Conservation (phyloP, 495 filamentous ascomycete species). For the Choiromyces venosus region DNA sequence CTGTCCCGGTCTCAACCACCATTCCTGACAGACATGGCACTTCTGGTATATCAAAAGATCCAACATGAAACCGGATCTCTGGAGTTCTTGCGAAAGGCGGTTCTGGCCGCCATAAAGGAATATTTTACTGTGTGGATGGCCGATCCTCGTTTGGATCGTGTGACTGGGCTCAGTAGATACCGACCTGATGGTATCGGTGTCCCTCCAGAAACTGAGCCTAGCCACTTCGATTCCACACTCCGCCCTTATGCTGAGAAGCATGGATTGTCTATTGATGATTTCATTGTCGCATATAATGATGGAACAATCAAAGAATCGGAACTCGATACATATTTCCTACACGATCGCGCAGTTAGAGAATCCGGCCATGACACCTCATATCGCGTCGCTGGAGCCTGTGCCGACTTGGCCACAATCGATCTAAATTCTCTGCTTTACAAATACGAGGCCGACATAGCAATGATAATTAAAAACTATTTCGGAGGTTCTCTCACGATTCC, state of each 20-base stretch:
- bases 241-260: conserved; percentile 82
- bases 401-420: conserved; percentile 86
- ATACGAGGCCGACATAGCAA: conserved; percentile 86
- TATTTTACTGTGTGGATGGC: conserved; percentile 88
- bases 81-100: conserved; percentile 71
- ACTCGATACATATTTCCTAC: conserved; percentile 88
- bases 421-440: conserved; percentile 92
- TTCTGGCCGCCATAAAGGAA: conserved; percentile 91
- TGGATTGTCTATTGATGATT: conserved; percentile 69
- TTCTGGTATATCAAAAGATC: conserved; percentile 82
- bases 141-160: conserved; percentile 69
- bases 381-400: conserved; percentile 79
- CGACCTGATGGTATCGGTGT: conserved; percentile 83
- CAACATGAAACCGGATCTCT: conserved; percentile 66
- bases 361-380: conserved; percentile 97
- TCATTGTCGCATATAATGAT: conserved; percentile 79
- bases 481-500: conserved; percentile 72
- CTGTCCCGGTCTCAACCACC: conserved; percentile 88
- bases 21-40: conserved; percentile 94
- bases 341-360: conserved; percentile 90
- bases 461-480: conserved; percentile 74
- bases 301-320: conserved; percentile 74
- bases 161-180: conserved; percentile 82
- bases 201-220: conserved; percentile 87
- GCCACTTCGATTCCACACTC: conserved; percentile 80